phyloP scores from a whole-genome alignment of 768 basidiomycete genomes.

The Gautieria morchelliformis region DNA sequence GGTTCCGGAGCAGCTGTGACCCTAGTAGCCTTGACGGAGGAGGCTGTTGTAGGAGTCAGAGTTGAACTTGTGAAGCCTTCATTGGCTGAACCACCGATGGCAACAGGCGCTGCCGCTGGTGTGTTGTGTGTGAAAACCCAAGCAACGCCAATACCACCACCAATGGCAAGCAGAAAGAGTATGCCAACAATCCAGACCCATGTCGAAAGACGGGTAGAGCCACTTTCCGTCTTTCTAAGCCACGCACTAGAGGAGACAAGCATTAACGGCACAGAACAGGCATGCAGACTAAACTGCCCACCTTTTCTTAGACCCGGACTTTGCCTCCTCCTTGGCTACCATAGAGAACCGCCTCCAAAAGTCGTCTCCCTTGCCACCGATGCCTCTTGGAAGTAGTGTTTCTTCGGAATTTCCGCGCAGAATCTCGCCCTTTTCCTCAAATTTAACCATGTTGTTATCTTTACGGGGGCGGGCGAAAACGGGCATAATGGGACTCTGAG shows the following conservation, averaged over 20 bases:
- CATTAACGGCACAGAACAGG: background rate
- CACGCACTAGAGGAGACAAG: conserved; percentile 37
- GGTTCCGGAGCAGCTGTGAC: conserved; percentile 13
- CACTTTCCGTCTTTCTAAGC: conserved; percentile 54
- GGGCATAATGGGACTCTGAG: conserved; percentile 70
- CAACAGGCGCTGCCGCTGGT: conserved; percentile 40
- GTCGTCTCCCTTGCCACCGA: conserved; percentile 66
- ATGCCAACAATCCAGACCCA: conserved; percentile 69
- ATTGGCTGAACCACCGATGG: conserved; percentile 53
- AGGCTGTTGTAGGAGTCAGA: conserved; percentile 9
- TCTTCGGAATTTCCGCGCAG: conserved; percentile 64
- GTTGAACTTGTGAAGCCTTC: conserved; percentile 24
- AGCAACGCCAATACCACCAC: conserved; percentile 49
- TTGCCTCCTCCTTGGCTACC: conserved; percentile 59
- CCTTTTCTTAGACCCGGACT: conserved; percentile 38
- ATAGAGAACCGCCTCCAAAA: conserved; percentile 85
- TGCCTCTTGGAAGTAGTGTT: conserved; percentile 49
- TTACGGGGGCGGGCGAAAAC: conserved; percentile 58
- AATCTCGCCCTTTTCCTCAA: conserved; percentile 39
- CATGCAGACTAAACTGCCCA: conserved; percentile 10
- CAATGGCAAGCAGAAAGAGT: conserved; percentile 45
- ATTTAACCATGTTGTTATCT: conserved; percentile 36
- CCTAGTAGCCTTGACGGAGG: conserved; percentile 6
- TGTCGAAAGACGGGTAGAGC: conserved; percentile 41
- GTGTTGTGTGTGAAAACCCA: conserved; percentile 47